Evolutionary conservation across 441 rosid species (phyloP).

Genomic region (Dalechampia spathulata): DNA sequence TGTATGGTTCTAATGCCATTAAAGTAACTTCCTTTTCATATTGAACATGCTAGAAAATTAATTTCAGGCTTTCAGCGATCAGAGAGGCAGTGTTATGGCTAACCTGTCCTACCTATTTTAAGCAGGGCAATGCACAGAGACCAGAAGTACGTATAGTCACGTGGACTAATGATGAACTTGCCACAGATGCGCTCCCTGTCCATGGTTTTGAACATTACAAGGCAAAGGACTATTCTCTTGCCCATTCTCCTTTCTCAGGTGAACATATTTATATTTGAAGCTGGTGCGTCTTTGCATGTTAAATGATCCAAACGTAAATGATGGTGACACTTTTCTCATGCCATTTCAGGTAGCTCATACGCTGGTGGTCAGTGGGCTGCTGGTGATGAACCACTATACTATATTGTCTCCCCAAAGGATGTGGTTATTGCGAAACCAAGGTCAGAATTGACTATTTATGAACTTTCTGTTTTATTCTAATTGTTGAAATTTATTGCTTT

Average conservation of each 20-base stretch:
- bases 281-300: constrained; percentile 16
- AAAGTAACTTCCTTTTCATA: too few species aligned
- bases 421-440: constrained; percentile 99
- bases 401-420: constrained; percentile 97
- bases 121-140: constrained; percentile 94
- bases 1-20: too few species aligned
- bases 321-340: constrained; percentile 19
- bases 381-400: constrained; percentile 95
- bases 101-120: constrained; percentile 12
- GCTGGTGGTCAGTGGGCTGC: constrained; percentile 99
- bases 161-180: constrained; percentile 96
- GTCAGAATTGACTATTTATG: constrained; percentile 31
- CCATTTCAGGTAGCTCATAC: constrained; percentile 82
- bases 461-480: constrained; percentile 8
- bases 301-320: constrained; percentile 17
- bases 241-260: constrained; percentile 99
- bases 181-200: constrained; percentile 94
- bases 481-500: neutral
- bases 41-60: too few species aligned
- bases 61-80: neutral
- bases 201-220: constrained; percentile 98
- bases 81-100: neutral
- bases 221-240: constrained; percentile 96
- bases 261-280: constrained; percentile 17
- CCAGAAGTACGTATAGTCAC: constrained; percentile 91